These are phyloP conservation scores for Vigna angularis DNA, from an alignment of 306 rosid genomes.

Conservation along the genomic window DNA sequence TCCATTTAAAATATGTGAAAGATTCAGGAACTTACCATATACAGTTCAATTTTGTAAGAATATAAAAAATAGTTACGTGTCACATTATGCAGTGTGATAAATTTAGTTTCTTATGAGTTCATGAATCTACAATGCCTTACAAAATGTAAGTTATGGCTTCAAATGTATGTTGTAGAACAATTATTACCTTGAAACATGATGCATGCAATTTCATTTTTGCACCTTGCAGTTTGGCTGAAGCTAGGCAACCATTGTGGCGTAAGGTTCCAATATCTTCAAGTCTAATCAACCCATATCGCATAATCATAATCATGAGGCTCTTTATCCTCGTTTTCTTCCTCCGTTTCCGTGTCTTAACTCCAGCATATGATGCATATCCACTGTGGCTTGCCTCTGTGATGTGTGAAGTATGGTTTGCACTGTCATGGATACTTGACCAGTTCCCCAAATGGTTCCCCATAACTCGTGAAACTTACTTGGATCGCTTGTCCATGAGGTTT, in stretches of 20 bases:
- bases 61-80: background rate
- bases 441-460: constrained; percentile 22
- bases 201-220: background rate
- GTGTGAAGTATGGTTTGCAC: constrained; percentile 18
- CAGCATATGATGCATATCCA: constrained; percentile 15
- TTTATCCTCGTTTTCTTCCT: constrained; percentile 7
- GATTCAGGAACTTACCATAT: background rate
- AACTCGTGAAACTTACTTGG: constrained; percentile 9
- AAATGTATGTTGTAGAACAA: background rate
- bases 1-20: background rate
- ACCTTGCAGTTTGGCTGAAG: constrained; percentile 7
- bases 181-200: background rate
- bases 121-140: background rate
- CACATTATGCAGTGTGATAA: background rate
- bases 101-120: background rate
- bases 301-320: constrained; percentile 18
- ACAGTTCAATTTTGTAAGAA: background rate
- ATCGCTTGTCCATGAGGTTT: constrained; percentile 1
- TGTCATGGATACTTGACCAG: constrained; percentile 16
- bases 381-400: constrained; percentile 14
- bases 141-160: background rate
- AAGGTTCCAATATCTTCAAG: constrained; percentile 19
- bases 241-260: constrained; percentile 11
- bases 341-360: constrained; percentile 16
- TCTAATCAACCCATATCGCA: constrained; percentile 11